Evolutionary conservation across 768 basidiomycete genomes (phyloP).

Genomic region (Gyrodon lividus): DNA sequence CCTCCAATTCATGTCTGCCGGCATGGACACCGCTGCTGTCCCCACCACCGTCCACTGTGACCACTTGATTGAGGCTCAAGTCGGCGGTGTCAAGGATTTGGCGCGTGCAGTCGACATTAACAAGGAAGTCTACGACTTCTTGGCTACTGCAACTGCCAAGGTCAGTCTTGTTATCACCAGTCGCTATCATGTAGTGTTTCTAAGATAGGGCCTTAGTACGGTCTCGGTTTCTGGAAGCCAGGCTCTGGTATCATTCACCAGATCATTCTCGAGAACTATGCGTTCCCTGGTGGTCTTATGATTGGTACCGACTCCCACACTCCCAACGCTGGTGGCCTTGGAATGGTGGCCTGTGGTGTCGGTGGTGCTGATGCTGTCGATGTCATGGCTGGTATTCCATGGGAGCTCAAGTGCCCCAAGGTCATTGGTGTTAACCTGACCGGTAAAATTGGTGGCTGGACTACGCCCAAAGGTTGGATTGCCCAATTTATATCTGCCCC

Average conservation of each 20-base stretch:
- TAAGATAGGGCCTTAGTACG: conserved; percentile 56
- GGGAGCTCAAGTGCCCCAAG: conserved; percentile 99
- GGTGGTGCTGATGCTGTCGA: conserved; percentile 99
- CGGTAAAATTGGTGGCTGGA: conserved; percentile 96
- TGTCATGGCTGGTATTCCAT: conserved; percentile 96
- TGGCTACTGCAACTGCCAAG: conserved; percentile 95
- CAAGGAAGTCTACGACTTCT: conserved; percentile 99
- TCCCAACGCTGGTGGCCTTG: conserved; percentile 98
- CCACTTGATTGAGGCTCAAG: conserved; percentile 96
- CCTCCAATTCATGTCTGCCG: conserved; percentile 99
- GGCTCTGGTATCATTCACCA: conserved; percentile 99
- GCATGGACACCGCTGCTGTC: conserved; percentile 96
- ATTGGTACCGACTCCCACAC: conserved; percentile 99
- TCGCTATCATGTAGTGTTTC: neutral
- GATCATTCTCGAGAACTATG: conserved; percentile 99
- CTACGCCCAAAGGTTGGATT: conserved; percentile 85
- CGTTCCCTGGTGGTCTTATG: conserved; percentile 99
- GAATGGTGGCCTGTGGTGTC: conserved; percentile 99
- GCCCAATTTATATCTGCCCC: neutral
- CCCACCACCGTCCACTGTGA: conserved; percentile 99
- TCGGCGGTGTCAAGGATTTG: conserved; percentile 92
- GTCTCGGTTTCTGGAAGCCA: conserved; percentile 99
- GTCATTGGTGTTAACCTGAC: conserved; percentile 96
- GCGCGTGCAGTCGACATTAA: conserved; percentile 89
- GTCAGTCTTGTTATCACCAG: conserved; percentile 35